phyloP scores from a whole-genome alignment of 2,329 filamentous ascomycete genomes.

The Hyphodiscus sp. region DNA sequence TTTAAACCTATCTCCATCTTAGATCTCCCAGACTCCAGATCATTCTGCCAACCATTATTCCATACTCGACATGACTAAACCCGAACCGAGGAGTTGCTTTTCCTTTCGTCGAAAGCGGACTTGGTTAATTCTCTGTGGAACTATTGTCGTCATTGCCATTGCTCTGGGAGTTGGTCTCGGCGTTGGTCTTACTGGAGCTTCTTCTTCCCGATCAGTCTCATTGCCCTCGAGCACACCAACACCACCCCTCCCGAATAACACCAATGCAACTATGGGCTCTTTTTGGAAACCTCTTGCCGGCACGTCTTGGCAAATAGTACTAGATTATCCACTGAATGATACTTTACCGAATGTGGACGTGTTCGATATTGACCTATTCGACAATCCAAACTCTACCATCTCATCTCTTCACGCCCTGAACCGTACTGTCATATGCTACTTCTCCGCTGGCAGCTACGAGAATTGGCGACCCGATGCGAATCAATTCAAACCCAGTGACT shows the following conservation, averaged over 20 bases:
- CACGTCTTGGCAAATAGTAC: not conserved
- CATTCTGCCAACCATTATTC: not conserved
- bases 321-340: not conserved
- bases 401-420: not conserved
- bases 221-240: not conserved
- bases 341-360: not conserved
- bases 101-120: constrained; percentile 7
- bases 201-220: not conserved
- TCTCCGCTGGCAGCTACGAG: constrained; percentile 2
- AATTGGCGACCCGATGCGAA: not conserved
- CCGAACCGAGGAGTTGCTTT: not conserved
- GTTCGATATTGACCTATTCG: constrained; percentile 1
- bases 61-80: not conserved
- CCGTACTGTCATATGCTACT: constrained; percentile 1
- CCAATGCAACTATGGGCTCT: not conserved
- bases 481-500: not conserved
- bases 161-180: constrained; percentile 43
- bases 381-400: not conserved
- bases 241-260: not conserved
- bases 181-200: constrained; percentile 39
- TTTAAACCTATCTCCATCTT: not conserved
- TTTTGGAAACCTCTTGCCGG: constrained; percentile 1
- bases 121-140: constrained; percentile 10
- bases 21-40: not conserved
- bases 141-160: constrained; percentile 14